Conservation (phyloP, 768 basidiomycete species). For the Russula virescens region DNA sequence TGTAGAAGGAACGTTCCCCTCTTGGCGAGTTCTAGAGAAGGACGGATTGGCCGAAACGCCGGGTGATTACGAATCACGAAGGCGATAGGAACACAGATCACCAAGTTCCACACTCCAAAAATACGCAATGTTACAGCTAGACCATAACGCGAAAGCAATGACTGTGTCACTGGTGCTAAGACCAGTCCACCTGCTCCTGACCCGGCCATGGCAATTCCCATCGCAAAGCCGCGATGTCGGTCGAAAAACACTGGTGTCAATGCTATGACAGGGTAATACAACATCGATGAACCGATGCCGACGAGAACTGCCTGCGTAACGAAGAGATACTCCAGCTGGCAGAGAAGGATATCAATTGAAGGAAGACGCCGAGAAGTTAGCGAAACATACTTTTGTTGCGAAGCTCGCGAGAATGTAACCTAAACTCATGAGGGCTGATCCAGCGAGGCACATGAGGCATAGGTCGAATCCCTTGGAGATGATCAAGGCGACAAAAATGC, state of each 20-base stretch:
- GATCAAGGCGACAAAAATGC: conserved; percentile 40
- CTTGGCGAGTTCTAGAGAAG: conserved; percentile 36
- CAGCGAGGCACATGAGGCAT: conserved; percentile 34
- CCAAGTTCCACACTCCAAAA: conserved; percentile 39
- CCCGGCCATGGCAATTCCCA: conserved; percentile 40
- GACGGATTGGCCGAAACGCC: conserved; percentile 26
- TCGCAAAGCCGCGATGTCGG: conserved; percentile 41
- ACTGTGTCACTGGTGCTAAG: conserved; percentile 37
- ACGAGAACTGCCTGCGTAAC: conserved; percentile 40
- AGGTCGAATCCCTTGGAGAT: conserved; percentile 33
- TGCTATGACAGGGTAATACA: conserved; percentile 41
- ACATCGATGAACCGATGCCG: conserved; percentile 39
- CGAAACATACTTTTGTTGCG: conserved; percentile 30
- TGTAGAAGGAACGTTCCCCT: conserved; percentile 40
- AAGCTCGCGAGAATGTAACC: conserved; percentile 40
- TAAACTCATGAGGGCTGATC: conserved; percentile 38
- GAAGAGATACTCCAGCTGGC: conserved; percentile 41
- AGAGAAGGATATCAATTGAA: background rate
- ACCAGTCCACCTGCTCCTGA: conserved; percentile 41
- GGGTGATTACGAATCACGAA: conserved; percentile 32
- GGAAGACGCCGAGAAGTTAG: background rate
- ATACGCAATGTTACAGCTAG: conserved; percentile 35
- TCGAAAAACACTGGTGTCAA: conserved; percentile 41
- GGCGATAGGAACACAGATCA: conserved; percentile 35
- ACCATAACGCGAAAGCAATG: conserved; percentile 34